Evolutionary conservation across 2,329 filamentous ascomycete species (phyloP).

Genomic region (Botrytis pseudocinerea): DNA sequence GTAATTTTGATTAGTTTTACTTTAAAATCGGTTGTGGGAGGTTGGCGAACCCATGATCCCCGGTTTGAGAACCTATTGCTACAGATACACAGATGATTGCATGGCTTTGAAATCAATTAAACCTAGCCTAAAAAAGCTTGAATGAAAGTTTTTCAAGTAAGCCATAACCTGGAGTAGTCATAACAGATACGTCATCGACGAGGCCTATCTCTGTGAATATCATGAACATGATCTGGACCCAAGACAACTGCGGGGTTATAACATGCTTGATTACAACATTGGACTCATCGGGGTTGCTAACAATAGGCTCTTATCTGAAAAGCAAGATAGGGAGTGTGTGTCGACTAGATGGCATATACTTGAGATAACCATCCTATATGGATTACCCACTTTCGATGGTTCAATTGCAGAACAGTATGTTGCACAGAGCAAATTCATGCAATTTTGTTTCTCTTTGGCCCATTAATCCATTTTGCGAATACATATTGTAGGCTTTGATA

Average conservation of each 20-base stretch:
- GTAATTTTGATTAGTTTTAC: too few species aligned
- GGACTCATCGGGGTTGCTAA: neutral
- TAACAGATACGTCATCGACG: neutral
- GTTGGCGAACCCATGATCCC: too few species aligned
- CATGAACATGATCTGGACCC: neutral
- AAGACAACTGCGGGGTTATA: neutral
- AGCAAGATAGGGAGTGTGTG: neutral
- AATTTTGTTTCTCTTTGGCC: neutral
- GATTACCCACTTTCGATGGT: neutral
- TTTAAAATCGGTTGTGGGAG: neutral
- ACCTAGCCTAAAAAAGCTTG: neutral
- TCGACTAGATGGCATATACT: neutral
- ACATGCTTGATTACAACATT: neutral
- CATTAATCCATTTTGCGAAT: neutral
- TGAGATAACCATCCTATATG: fast-evolving
- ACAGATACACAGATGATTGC: neutral
- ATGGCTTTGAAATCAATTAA: neutral
- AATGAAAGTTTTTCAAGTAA: neutral
- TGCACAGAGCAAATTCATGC: neutral
- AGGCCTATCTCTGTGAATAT: neutral
- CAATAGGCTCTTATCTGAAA: neutral
- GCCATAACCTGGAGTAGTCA: neutral
- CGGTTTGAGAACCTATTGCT: neutral
- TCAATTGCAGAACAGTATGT: neutral
- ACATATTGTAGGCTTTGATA: neutral